Base-by-base conservation (phyloP, 2,329 filamentous ascomycete species). In the Ceratocystis huliohia region DNA sequence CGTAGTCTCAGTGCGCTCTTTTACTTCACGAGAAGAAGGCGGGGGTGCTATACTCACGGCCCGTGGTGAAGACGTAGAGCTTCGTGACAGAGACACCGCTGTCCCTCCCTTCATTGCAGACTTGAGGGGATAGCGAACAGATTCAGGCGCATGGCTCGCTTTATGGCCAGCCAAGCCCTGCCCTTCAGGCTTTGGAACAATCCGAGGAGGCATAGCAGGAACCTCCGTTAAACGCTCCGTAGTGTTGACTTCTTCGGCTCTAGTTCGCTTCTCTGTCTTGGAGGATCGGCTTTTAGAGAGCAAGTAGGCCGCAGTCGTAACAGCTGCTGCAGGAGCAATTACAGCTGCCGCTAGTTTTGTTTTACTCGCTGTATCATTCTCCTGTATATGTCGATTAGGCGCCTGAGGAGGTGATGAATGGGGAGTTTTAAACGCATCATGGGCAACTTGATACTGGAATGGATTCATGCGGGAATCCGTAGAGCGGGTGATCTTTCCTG, bases 361-460 rank as follows among this genome's bases (percentile, higher is more conserved):
- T 59, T 8, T 6, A 33, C 28, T 37, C 13, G 10, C 3, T 15
- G 37, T n/a, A n/a, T 59, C n/a, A 5, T 37, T 37, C 6, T 59
- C 22, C 25, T 59, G 20, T 5, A 20, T 8, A 2, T 59, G 28
- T 20, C 25, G 25, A 33, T 20, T n/a, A 8, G 63, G 22, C 3
- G 80, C 81, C 46, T 72, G 72, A 0, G 78, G 76, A 13, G 75
- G 77, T 25, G 73, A 71, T 66, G 73, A 71, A 41, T 73, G 69
- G 2, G 81, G 78, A 8, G 79, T 80, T 62, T 75, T 74, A 68
- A 82, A 82, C n/a, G 78, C 78, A 70, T 81, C 78, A 68, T 81
- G 76, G 53, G 77, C 70, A 68, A 85, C 80, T 73, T 82, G 82
- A 71, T 77, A 86, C 72, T 84, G 78, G 72, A 86, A 85, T 20